phyloP scores from a whole-genome alignment of 176 grass and related monocot species.

The Luzula sylvatica region DNA sequence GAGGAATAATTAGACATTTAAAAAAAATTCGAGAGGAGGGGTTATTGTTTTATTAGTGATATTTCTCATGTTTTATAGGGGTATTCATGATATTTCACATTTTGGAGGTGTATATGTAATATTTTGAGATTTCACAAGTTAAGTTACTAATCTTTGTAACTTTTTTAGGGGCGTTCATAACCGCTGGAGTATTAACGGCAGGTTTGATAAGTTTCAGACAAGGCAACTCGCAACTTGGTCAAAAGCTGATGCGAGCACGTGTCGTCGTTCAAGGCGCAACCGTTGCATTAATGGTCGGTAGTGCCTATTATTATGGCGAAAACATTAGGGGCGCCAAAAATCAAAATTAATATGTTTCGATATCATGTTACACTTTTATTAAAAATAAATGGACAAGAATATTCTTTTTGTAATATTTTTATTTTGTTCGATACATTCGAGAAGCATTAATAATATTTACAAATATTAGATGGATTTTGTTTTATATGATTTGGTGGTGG shows the following conservation, averaged over 20 bases:
- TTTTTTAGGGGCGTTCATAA: slow-evolving; percentile 64
- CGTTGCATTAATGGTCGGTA: slow-evolving; percentile 85
- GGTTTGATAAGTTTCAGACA: slow-evolving; percentile 84
- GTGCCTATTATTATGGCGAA: slow-evolving; percentile 79
- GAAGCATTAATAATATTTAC: too few relatives aligned
- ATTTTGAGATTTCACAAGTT: too few relatives aligned
- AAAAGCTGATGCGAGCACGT: slow-evolving; percentile 84
- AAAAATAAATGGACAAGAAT: background rate
- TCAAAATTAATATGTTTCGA: slow-evolving; percentile 9
- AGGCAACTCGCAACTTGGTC: slow-evolving; percentile 75
- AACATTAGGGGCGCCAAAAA: slow-evolving; percentile 45
- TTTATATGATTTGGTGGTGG: too few relatives aligned
- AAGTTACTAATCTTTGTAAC: background rate
- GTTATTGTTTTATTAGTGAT: too few relatives aligned
- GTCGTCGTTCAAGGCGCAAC: slow-evolving; percentile 73
- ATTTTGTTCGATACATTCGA: too few relatives aligned
- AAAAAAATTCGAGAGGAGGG: too few relatives aligned
- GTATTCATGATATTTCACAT: too few relatives aligned
- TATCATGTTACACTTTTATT: background rate
- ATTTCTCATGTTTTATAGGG: too few relatives aligned
- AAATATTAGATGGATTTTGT: too few relatives aligned
- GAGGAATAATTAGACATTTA: too few relatives aligned
- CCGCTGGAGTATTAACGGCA: slow-evolving; percentile 77
- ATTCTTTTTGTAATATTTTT: too few relatives aligned
- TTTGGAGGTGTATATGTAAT: too few relatives aligned